Percentiles rank a stretch among this genome's conserved stretches.
These are phyloP conservation scores for Boletellus deceptivus DNA, from an alignment of 1,284 basidiomycete species.

Conservation along the genomic window DNA sequence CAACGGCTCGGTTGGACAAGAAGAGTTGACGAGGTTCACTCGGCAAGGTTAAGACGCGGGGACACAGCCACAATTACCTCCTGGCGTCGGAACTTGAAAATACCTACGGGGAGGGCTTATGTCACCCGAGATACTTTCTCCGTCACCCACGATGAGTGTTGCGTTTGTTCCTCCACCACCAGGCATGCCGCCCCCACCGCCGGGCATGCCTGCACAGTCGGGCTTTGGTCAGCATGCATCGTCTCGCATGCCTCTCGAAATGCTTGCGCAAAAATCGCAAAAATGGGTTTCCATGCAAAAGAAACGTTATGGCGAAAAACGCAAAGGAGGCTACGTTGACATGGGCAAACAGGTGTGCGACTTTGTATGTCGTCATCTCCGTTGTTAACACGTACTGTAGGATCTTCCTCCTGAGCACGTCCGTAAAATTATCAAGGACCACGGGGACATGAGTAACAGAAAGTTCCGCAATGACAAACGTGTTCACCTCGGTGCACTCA, in stretches of 20 bases:
- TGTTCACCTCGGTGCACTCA: constrained; percentile 95
- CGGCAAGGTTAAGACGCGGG: no score
- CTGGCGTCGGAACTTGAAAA: constrained; percentile 23
- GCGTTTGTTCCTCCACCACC: constrained; percentile 46
- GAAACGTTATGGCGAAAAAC: constrained; percentile 86
- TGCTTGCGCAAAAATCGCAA: constrained; percentile 81
- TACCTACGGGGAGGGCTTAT: constrained; percentile 10
- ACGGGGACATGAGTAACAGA: constrained; percentile 95
- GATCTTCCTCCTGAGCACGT: constrained; percentile 92
- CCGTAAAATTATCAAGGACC: constrained; percentile 97
- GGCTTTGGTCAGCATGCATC: constrained; percentile 49
- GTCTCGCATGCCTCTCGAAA: constrained; percentile 71
- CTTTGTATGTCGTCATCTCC: constrained; percentile 14
- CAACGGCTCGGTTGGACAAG: no score
- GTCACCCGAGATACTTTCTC: constrained; percentile 31
- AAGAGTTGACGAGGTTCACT: no score
- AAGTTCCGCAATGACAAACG: constrained; percentile 99
- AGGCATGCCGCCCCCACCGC: constrained; percentile 59
- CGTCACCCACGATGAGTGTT: constrained; percentile 34
- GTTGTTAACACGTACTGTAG: constrained; percentile 36
- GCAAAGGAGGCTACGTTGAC: constrained; percentile 86
- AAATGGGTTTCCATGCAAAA: constrained; percentile 95
- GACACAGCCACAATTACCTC: no score
- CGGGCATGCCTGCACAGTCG: constrained; percentile 54
- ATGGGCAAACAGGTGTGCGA: constrained; percentile 82